A percentile compares a stretch with the other conserved stretches of the same genome.
phyloP scores from a whole-genome alignment of 345 rosid genomes.

The Eucalyptus cladocalyx region DNA sequence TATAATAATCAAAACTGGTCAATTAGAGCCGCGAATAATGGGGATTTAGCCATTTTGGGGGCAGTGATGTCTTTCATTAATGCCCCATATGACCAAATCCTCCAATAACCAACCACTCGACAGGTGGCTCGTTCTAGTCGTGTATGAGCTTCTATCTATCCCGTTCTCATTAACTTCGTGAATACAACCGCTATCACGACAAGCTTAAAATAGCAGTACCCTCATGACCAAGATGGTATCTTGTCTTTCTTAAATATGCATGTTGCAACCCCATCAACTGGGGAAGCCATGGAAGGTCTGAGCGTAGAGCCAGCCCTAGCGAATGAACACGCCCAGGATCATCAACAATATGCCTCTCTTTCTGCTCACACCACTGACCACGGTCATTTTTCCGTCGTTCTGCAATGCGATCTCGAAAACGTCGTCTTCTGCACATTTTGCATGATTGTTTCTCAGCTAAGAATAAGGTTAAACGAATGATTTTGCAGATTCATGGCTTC shows the following conservation, averaged over 20 bases:
- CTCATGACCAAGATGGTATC: not conserved
- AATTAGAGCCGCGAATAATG: not conserved
- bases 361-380: constrained; percentile 8
- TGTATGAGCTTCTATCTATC: not conserved
- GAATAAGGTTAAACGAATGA: not conserved
- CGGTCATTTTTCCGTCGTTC: not conserved
- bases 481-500: constrained; percentile 20
- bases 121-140: not conserved
- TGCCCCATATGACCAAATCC: not conserved
- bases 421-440: not conserved
- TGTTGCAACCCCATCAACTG: not conserved
- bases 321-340: not conserved
- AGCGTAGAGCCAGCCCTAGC: not conserved
- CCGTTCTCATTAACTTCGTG: not conserved
- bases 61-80: not conserved
- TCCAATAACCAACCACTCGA: not conserved
- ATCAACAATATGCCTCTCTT: not conserved
- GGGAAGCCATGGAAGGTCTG: not conserved
- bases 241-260: not conserved
- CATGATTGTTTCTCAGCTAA: not conserved
- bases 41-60: not conserved
- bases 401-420: not conserved
- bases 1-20: too few relatives aligned
- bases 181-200: not conserved
- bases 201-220: not conserved